Percentiles rank a stretch among this genome's conserved stretches.
phyloP scores from a whole-genome alignment of 2,329 filamentous ascomycete genomes.

The Fusarium sp. region DNA sequence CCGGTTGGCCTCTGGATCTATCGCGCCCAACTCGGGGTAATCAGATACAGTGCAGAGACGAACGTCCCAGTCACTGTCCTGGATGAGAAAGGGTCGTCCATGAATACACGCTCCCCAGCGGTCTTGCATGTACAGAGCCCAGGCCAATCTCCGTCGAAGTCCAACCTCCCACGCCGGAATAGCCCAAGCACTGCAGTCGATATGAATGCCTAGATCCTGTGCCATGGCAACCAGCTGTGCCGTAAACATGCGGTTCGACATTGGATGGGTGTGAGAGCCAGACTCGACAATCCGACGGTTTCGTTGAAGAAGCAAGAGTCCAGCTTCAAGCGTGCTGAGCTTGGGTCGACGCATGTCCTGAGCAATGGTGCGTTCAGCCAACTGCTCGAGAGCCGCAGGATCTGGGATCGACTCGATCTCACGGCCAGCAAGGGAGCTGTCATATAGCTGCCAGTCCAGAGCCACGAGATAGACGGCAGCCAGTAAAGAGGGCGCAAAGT shows the following conservation, averaged over 20 bases:
- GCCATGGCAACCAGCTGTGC: slow-evolving; percentile 67
- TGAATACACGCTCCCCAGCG: slow-evolving; percentile 70
- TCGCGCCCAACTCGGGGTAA: slow-evolving; percentile 53
- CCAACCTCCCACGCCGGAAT: slow-evolving; percentile 74
- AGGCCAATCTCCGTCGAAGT: slow-evolving; percentile 70
- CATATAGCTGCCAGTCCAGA: slow-evolving; percentile 71
- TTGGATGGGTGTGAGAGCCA: slow-evolving; percentile 34
- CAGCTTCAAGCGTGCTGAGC: slow-evolving; percentile 66
- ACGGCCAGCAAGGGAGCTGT: slow-evolving; percentile 59
- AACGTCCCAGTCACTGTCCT: slow-evolving; percentile 66
- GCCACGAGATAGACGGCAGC: slow-evolving; percentile 73
- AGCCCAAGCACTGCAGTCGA: slow-evolving; percentile 72
- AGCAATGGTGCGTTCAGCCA: slow-evolving; percentile 58
- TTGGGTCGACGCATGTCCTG: slow-evolving; percentile 65
- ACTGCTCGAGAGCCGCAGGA: slow-evolving; percentile 50
- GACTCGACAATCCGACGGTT: slow-evolving; percentile 54
- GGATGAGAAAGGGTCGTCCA: slow-evolving; percentile 67
- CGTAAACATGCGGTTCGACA: slow-evolving; percentile 59
- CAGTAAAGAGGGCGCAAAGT: slow-evolving; percentile 69
- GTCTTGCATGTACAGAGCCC: slow-evolving; percentile 75
- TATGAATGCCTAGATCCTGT: slow-evolving; percentile 69
- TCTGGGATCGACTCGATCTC: slow-evolving; percentile 47
- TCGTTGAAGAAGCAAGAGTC: slow-evolving; percentile 64
- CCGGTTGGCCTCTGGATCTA: slow-evolving; percentile 49
- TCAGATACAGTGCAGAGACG: slow-evolving; percentile 50